Evolutionary conservation across 1,139 yeast species (phyloP).

Genomic region (Suhomyces anneliseae): DNA sequence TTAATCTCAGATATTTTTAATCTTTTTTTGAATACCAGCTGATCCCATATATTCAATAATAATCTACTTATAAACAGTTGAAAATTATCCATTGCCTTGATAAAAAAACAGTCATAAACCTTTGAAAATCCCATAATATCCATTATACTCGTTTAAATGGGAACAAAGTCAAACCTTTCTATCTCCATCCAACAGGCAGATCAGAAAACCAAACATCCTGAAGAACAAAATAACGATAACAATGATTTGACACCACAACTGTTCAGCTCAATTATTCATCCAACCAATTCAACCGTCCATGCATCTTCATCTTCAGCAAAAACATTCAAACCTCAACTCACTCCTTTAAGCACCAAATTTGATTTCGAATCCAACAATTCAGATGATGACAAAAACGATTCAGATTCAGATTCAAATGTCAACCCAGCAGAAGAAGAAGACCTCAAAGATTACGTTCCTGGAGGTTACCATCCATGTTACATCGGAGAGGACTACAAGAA

Average conservation of each 20-base stretch:
- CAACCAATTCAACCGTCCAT: constrained; percentile 17
- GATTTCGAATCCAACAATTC: constrained; percentile 12
- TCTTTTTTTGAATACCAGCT: too few relatives aligned
- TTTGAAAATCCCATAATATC: too few relatives aligned
- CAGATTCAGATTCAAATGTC: constrained; percentile 34
- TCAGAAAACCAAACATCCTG: constrained; percentile 5
- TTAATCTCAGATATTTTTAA: too few relatives aligned
- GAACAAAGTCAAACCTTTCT: constrained; percentile 41
- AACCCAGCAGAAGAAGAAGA: constrained; percentile 44
- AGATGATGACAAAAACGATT: constrained; percentile 26
- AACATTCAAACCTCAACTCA: constrained; percentile 38
- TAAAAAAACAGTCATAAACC: too few relatives aligned
- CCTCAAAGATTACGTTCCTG: constrained; percentile 36
- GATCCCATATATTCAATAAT: too few relatives aligned
- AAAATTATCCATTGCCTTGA: too few relatives aligned
- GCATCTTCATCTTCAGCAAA: constrained; percentile 25
- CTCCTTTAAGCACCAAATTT: constrained; percentile 39
- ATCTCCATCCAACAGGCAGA: constrained; percentile 50
- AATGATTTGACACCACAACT: constrained; percentile 6
- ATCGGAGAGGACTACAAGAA: constrained; percentile 41
- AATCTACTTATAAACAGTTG: too few relatives aligned
- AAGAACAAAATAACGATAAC: not conserved
- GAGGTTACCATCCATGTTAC: constrained; percentile 45
- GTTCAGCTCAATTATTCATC: constrained; percentile 16
- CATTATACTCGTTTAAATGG: not conserved